Evolutionary conservation across 208 protist species (phyloP).

Genomic region (Crithidia fasciculata): DNA sequence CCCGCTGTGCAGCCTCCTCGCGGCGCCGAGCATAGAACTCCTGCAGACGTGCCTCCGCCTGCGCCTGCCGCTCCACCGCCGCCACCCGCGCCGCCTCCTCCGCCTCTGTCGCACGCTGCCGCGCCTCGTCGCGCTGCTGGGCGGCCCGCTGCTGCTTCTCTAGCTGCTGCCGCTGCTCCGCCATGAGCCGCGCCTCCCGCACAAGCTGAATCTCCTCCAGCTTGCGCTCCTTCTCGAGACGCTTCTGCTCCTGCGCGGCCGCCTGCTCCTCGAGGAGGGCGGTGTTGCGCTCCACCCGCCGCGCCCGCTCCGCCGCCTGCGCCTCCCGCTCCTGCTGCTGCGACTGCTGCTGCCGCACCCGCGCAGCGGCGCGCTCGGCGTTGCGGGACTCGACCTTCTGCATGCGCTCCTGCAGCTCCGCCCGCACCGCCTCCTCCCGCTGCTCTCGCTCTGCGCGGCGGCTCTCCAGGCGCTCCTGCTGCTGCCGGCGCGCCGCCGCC

Average conservation of each 20-base stretch:
- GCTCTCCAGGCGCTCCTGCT: constrained; percentile 54
- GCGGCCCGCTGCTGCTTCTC: constrained; percentile 53
- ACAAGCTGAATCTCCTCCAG: constrained; percentile 41
- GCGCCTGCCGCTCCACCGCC: constrained; percentile 55
- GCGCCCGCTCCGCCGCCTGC: constrained; percentile 62
- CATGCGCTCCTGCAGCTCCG: constrained; percentile 54
- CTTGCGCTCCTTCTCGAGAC: constrained; percentile 58
- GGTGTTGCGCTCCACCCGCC: constrained; percentile 55
- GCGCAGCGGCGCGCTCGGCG: constrained; percentile 52
- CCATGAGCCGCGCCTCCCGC: constrained; percentile 38
- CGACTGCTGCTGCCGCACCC: constrained; percentile 38
- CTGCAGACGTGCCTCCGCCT: constrained; percentile 59
- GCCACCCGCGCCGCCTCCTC: constrained; percentile 54
- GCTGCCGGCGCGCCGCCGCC: constrained; percentile 33
- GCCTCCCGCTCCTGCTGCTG: constrained; percentile 40
- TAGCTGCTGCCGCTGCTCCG: constrained; percentile 44
- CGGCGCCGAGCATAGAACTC: constrained; percentile 47
- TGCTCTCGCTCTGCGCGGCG: constrained; percentile 52
- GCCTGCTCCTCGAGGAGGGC: constrained; percentile 51
- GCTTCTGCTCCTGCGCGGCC: constrained; percentile 38
- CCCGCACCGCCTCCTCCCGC: constrained; percentile 53
- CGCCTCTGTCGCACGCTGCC: constrained; percentile 47
- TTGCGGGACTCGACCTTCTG: constrained; percentile 57
- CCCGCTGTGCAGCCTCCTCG: constrained; percentile 41
- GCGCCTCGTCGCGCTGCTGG: constrained; percentile 52